Evolutionary conservation across 2,329 filamentous ascomycete genomes (phyloP), one percentile per base, ranked within the genome.

Genomic region (Venturia nashicola): DNA sequence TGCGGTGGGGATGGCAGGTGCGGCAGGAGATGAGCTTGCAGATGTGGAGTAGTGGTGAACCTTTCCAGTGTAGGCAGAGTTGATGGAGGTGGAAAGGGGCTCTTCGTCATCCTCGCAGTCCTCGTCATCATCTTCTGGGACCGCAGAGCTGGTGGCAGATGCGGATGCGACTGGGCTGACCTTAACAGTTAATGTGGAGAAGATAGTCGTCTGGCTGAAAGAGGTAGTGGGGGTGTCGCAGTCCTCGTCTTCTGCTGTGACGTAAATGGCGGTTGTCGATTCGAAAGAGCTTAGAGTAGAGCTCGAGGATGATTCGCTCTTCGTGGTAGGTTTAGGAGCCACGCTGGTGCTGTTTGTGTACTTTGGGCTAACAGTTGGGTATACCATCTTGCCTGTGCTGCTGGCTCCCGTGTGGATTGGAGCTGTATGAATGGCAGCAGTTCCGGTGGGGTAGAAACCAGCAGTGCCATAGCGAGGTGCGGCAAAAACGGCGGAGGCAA

Each of bases 351-450:
- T 57, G 51, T 57, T 57, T n/a, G 51, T 57, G 16, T 57, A 57
- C 32, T 57, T 57, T 57, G 51, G 51, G 27, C 51, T 14, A 5
- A 36, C 16, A 18, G 51, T 57, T 57, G 51, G 51, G 51, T 57
- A 57, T 57, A n/a, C 14, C n/a, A 57, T 57, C 32, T 57, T 57
- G 51, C 51, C 51, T 20, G 51, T 57, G 51, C 51, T 57, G 32
- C 51, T 57, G 51, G 36, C 51, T 18, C 51, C 51, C n/a, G 51
- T 57, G 6, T 43, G 27, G 20, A 43, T 61, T n/a, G 59, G 59
- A 61, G 59, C 43, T 23, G 14, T 42, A 18, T 44, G 43, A n/a
- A 46, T 20, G n/a, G 39, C n/a, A 23, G 36, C 59, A 20, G 59
- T 57, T 27, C 27, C 51, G 27, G 51, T 57, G 8, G 51, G 27